Evolutionary conservation across 768 basidiomycete genomes (phyloP).

Genomic region (Podaxis carcinomalis): DNA sequence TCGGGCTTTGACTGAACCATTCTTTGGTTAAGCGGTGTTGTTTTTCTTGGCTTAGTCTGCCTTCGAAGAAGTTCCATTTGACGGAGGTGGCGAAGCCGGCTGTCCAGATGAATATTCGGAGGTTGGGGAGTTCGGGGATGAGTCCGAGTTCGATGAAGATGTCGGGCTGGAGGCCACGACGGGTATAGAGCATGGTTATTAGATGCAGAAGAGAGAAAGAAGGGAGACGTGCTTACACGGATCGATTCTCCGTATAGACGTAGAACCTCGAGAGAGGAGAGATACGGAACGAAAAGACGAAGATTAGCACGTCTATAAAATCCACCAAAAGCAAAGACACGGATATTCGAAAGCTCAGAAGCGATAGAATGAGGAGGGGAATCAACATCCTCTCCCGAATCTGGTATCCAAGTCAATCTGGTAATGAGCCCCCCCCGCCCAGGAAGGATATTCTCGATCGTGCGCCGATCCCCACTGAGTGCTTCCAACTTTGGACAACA

Average conservation of each 20-base stretch:
- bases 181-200: not conserved
- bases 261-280: not conserved
- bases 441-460: constrained; percentile 1
- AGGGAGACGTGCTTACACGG: not conserved
- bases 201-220: not conserved
- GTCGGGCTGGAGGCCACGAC: not conserved
- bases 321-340: not conserved
- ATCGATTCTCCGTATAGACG: not conserved
- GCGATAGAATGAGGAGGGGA: not conserved
- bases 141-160: not conserved
- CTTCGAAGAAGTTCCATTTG: not conserved
- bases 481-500: not conserved
- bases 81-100: constrained; percentile 2
- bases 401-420: constrained; percentile 1
- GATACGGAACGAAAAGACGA: not conserved
- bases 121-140: not conserved
- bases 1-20: not conserved
- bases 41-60: not conserved
- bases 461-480: not conserved
- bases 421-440: not conserved
- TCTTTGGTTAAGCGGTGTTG: not conserved
- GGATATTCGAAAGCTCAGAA: not conserved
- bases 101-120: not conserved
- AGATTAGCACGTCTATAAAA: not conserved
- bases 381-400: not conserved